These are phyloP conservation scores for Jaapia argillacea DNA, from an alignment of 768 basidiomycete species.

Conservation along the genomic window DNA sequence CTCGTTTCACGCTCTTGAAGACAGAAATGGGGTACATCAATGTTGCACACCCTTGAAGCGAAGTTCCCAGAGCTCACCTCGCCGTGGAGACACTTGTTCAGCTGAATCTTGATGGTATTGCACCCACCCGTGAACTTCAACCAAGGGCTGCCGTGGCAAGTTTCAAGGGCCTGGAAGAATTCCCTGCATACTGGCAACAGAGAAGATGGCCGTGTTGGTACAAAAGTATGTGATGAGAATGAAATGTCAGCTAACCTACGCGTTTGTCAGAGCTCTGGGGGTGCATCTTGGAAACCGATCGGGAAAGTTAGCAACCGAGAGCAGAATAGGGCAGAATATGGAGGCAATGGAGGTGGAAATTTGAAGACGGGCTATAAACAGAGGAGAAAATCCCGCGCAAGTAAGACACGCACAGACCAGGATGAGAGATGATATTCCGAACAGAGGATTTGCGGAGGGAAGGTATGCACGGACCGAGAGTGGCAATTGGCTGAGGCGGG, in stretches of 20 bases:
- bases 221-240: not conserved
- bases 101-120: slow-evolving; percentile 54
- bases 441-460: slow-evolving; percentile 1
- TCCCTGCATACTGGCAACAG: slow-evolving; percentile 51
- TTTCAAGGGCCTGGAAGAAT: slow-evolving; percentile 67
- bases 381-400: not conserved
- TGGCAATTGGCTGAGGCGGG: too few relatives aligned
- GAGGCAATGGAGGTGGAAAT: too few relatives aligned
- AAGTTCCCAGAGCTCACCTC: slow-evolving; percentile 35
- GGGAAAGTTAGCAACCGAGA: too few relatives aligned
- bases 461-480: not conserved
- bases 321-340: not conserved
- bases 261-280: slow-evolving; percentile 63
- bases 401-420: slow-evolving; percentile 12
- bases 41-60: too few relatives aligned
- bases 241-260: slow-evolving; percentile 28
- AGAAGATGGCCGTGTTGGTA: not conserved
- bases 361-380: slow-evolving; percentile 1
- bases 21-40: too few relatives aligned
- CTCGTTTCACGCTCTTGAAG: slow-evolving; percentile 48
- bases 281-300: slow-evolving; percentile 38
- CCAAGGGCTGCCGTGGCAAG: slow-evolving; percentile 58
- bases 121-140: slow-evolving; percentile 59
- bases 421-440: slow-evolving; percentile 6
- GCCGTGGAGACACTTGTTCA: slow-evolving; percentile 60